Conservation (phyloP, 176 grass and related monocot species). For the Rhipidocladum racemiflorum region DNA sequence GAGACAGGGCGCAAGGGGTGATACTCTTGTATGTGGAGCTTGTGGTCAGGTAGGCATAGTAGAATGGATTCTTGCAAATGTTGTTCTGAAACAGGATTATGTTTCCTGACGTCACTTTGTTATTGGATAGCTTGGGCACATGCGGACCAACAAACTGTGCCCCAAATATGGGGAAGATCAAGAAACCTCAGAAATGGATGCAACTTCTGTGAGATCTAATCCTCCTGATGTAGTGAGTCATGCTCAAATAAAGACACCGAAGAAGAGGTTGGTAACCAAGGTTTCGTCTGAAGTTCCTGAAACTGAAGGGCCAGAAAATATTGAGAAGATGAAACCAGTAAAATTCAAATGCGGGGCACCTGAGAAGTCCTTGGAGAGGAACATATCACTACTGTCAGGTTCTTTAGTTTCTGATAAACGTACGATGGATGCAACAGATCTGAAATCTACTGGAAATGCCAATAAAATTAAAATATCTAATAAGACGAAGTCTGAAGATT, state of each 20-base stretch:
- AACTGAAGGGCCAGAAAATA: slow-evolving; percentile 53
- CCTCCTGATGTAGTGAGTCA: slow-evolving; percentile 46
- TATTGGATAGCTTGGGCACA: slow-evolving; percentile 77
- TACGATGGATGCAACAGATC: slow-evolving; percentile 42
- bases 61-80: background rate
- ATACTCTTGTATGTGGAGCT: slow-evolving; percentile 85
- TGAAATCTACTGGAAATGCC: slow-evolving; percentile 64
- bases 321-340: slow-evolving; percentile 70
- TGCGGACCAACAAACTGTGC: slow-evolving; percentile 97
- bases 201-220: slow-evolving; percentile 47
- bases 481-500: slow-evolving; percentile 66
- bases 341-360: slow-evolving; percentile 83
- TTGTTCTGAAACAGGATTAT: slow-evolving; percentile 7
- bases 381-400: slow-evolving; percentile 41
- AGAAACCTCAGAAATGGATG: slow-evolving; percentile 67
- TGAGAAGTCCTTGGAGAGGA: slow-evolving; percentile 79
- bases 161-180: slow-evolving; percentile 85
- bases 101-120: slow-evolving; percentile 15
- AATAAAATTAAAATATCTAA: slow-evolving; percentile 86
- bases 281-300: slow-evolving; percentile 54
- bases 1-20: slow-evolving; percentile 63
- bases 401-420: slow-evolving; percentile 60
- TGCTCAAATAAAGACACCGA: slow-evolving; percentile 57
- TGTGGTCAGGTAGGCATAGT: slow-evolving; percentile 71
- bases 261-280: slow-evolving; percentile 69